These are phyloP conservation scores for Yamadazyma phyllophila DNA, from an alignment of 805 yeast species.

Conservation along the genomic window DNA sequence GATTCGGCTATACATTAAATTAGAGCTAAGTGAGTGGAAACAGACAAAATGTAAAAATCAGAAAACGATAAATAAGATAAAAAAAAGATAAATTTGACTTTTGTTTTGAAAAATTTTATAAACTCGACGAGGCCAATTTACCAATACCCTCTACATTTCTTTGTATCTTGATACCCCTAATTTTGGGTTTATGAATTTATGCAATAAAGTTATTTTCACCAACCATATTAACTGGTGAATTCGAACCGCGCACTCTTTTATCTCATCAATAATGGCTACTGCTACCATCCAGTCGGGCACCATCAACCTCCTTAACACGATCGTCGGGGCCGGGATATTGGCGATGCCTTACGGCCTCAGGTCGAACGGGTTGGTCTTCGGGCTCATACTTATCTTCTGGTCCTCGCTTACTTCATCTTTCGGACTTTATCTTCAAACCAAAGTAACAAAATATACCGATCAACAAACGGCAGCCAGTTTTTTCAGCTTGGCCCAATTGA, in stretches of 20 bases:
- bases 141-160: no score
- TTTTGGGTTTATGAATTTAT: no score
- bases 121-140: no score
- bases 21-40: no score
- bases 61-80: no score
- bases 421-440: constrained; percentile 64
- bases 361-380: constrained; percentile 46
- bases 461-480: constrained; percentile 43
- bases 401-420: constrained; percentile 49
- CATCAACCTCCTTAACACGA: constrained; percentile 54
- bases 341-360: constrained; percentile 70
- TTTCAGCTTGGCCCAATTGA: constrained; percentile 49
- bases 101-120: no score
- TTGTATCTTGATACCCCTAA: no score
- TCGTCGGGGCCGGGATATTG: constrained; percentile 64
- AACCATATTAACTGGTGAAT: no score
- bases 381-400: constrained; percentile 38
- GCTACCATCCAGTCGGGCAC: constrained; percentile 49
- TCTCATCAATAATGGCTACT: constrained; percentile 16
- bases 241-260: background rate
- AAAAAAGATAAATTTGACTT: no score
- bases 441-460: constrained; percentile 47
- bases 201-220: no score
- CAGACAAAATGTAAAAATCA: no score
- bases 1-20: no score